Percentiles rank a stretch among this genome's conserved stretches.
Evolutionary conservation across 2,329 filamentous ascomycete species (phyloP).

Genomic region (Diaporthe eres): DNA sequence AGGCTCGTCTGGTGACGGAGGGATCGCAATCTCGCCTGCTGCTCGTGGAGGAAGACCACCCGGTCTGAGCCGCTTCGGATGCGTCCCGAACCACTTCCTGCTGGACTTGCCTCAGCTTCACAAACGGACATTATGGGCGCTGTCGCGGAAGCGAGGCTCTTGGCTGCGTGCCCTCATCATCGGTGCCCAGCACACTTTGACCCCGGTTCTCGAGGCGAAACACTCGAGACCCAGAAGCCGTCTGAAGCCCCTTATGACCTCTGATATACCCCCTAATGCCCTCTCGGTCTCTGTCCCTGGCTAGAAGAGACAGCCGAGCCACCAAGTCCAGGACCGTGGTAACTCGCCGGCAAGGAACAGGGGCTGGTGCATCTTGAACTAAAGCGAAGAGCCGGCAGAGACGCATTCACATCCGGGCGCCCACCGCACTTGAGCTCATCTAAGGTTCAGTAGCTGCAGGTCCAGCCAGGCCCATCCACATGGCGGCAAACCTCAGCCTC

Average conservation of each 20-base stretch:
- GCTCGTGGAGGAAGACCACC: not conserved
- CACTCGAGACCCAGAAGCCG: constrained; percentile 20
- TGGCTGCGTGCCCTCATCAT: constrained; percentile 25
- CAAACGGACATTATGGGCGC: not conserved
- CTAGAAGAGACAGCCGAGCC: constrained; percentile 9
- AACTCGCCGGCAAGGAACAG: constrained; percentile 22
- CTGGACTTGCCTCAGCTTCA: constrained; percentile 1
- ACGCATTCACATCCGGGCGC: constrained; percentile 10
- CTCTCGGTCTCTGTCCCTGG: constrained; percentile 22
- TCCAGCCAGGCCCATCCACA: constrained; percentile 33
- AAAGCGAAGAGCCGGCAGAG: constrained; percentile 14
- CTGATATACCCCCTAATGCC: constrained; percentile 9
- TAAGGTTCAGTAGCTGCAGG: constrained; percentile 29
- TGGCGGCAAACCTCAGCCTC: constrained; percentile 31
- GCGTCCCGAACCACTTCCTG: constrained; percentile 19
- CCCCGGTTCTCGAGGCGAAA: constrained; percentile 25
- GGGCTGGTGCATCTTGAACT: constrained; percentile 4
- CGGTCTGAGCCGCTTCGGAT: constrained; percentile 21
- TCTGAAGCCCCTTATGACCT: constrained; percentile 9
- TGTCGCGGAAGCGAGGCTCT: constrained; percentile 29
- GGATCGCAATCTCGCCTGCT: constrained; percentile 11
- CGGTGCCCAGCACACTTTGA: not conserved
- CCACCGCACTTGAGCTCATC: not conserved
- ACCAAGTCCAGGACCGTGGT: constrained; percentile 15
- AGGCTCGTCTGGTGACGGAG: constrained; percentile 10